A percentile compares a stretch with the other conserved stretches of the same genome.
Evolutionary conservation across 352 stramenopile species (phyloP).

Genomic region (Phytophthora uliginosa): DNA sequence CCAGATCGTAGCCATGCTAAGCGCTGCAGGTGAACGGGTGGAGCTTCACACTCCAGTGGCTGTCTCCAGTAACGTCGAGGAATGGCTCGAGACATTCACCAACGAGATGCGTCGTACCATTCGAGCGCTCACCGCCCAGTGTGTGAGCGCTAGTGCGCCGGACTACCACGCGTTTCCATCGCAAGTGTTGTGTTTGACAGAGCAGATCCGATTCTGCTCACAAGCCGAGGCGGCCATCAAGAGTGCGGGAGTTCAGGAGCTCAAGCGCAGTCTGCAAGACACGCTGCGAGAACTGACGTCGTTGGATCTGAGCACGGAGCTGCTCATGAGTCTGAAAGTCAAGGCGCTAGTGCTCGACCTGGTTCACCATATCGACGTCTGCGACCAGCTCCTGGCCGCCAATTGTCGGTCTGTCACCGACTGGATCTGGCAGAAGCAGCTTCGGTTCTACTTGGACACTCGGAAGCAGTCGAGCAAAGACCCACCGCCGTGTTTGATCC

Average conservation of each 20-base stretch:
- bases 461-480: conserved; percentile 48
- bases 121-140: conserved; percentile 76
- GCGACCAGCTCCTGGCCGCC: conserved; percentile 85
- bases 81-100: conserved; percentile 95
- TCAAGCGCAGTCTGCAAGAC: conserved; percentile 78
- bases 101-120: conserved; percentile 94
- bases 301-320: conserved; percentile 88
- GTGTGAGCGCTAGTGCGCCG: conserved; percentile 74
- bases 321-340: conserved; percentile 94
- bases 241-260: conserved; percentile 65
- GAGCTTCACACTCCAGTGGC: conserved; percentile 81
- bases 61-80: conserved; percentile 93
- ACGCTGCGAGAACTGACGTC: conserved; percentile 81
- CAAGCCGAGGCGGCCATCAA: conserved; percentile 90
- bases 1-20: conserved; percentile 93
- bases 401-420: conserved; percentile 69
- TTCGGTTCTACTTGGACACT: conserved; percentile 91
- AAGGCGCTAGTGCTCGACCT: conserved; percentile 96
- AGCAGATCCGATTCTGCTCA: conserved; percentile 94
- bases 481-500: conserved; percentile 50
- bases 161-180: conserved; percentile 93
- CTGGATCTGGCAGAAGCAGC: conserved; percentile 96
- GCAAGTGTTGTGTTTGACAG: conserved; percentile 93
- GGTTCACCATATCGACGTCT: conserved; percentile 97
- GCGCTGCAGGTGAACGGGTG: conserved; percentile 85